Conservation (phyloP, 345 rosid species). For the Psidium guajava region DNA sequence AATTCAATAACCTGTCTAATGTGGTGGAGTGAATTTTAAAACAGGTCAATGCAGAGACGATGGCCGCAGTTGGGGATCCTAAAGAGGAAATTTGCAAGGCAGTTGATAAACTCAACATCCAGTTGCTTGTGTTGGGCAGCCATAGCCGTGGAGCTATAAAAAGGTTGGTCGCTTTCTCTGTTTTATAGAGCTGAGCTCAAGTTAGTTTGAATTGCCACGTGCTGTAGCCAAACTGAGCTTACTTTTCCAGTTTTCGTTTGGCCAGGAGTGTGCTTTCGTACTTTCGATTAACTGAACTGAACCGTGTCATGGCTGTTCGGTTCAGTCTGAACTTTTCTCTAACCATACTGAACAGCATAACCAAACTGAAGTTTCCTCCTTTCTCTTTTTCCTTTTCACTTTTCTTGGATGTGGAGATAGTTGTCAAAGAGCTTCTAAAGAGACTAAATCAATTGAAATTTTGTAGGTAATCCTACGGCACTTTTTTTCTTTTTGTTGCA, state of each 20-base stretch:
- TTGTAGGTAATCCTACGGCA: neutral
- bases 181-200: neutral
- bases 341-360: neutral
- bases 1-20: neutral
- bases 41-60: conserved; percentile 44
- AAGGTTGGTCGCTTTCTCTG: conserved; percentile 23
- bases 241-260: neutral
- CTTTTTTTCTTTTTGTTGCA: neutral
- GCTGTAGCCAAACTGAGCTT: neutral
- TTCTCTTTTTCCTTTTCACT: neutral
- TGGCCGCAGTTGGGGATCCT: conserved; percentile 38
- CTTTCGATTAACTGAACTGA: neutral
- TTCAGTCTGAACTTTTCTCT: neutral
- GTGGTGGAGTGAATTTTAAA: neutral
- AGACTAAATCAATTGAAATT: neutral
- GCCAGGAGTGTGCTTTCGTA: neutral
- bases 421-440: neutral
- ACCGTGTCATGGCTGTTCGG: neutral
- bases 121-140: conserved; percentile 45
- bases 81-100: conserved; percentile 31
- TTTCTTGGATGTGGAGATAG: neutral
- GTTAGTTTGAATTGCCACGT: neutral
- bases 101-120: conserved; percentile 26
- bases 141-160: conserved; percentile 37
- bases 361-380: neutral